These are phyloP conservation scores for Camelina laxa DNA, from an alignment of 345 rosid species.

Conservation along the genomic window DNA sequence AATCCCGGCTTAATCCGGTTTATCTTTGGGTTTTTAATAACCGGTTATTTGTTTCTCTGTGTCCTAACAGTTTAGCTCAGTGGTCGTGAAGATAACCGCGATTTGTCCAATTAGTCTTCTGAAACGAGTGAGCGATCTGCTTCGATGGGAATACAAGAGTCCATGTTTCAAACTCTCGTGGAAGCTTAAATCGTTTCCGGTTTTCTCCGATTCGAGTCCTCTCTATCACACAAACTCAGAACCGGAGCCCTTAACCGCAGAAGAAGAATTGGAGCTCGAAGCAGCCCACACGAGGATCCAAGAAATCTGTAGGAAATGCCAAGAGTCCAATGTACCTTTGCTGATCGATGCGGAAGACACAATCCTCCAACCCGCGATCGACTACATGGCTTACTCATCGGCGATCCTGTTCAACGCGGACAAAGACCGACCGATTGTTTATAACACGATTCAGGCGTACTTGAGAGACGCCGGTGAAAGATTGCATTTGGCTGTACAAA, in stretches of 20 bases:
- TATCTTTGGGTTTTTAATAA: not conserved
- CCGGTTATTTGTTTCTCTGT: not conserved
- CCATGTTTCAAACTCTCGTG: conserved; percentile 70
- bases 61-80: conserved; percentile 68
- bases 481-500: conserved; percentile 52
- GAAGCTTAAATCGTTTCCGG: conserved; percentile 65
- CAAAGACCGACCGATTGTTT: conserved; percentile 57
- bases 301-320: conserved; percentile 61
- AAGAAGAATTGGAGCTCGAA: conserved; percentile 69
- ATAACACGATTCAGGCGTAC: conserved; percentile 80
- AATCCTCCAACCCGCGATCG: conserved; percentile 78
- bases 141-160: conserved; percentile 78
- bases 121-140: conserved; percentile 68
- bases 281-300: conserved; percentile 56
- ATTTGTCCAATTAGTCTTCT: conserved; percentile 72
- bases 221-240: conserved; percentile 65
- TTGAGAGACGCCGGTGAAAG: conserved; percentile 81
- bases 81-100: conserved; percentile 75
- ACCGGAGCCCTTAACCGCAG: conserved; percentile 64
- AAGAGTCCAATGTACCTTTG: conserved; percentile 58
- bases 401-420: conserved; percentile 55
- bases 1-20: conserved; percentile 13
- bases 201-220: conserved; percentile 74
- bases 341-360: conserved; percentile 85
- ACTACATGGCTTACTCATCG: conserved; percentile 71